Evolutionary conservation across 306 rosid species (phyloP), one percentile per base, ranked within the genome.

Genomic region (Fragaria vesca): DNA sequence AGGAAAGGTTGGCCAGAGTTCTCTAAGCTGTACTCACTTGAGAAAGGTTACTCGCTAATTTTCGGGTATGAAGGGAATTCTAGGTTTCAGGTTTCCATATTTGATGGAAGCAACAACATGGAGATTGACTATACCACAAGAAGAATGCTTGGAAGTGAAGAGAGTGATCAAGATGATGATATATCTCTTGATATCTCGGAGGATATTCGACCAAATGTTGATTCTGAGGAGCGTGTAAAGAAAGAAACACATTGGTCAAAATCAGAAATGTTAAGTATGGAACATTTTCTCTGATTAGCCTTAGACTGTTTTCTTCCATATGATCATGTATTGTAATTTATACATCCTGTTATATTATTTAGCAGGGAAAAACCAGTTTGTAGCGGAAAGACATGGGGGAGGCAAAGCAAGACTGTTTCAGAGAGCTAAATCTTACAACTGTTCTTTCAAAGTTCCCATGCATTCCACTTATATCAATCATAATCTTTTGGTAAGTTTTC

Each of bases 1-100:
- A 43, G 61, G 4, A 79, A 71, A 30, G 81, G 79, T 18, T 81
- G 88, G 88, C 55, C 12, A 36, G 60, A 71, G 12, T 81, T 85
- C 54, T 48, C 28, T 0, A n/a, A 62, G 20, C 46, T 69, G n/a
- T 36, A 74, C 50, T 75, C 73, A 5, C 5, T 85, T 1, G 38
- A 4, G 15, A 2, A 0, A 2, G 79, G 83, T 0, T 32, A 75
- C 55, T 24, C 67, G 1, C 20, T 85, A 3, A 26, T 16, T 17
- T 81, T 81, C 10, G 45, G 58, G 57, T 78, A 78, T 13, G 73
- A 66, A 36, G 83, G 76, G 46, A 58, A 81, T 6, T 78, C 79
- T 32, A 34, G 28, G 17, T 85, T 81, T 15, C 52, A 16, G 45
- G 83, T 79, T 55, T 6, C 28, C 40, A 75, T 85, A 26, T 78